phyloP scores from a whole-genome alignment of 345 rosid genomes.

The Noccaea bulbosa region DNA sequence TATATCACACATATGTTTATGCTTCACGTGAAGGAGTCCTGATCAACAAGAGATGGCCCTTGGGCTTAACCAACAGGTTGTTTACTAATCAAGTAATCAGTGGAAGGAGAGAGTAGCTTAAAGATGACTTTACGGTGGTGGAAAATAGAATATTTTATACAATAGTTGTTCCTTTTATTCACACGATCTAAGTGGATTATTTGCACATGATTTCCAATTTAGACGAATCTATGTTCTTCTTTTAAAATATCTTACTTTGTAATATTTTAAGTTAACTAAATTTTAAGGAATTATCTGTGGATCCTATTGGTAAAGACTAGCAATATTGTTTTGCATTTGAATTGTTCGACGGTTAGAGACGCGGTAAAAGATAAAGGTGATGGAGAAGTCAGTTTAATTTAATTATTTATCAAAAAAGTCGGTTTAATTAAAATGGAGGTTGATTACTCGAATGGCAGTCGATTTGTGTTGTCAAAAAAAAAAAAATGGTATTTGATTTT shows the following conservation, averaged over 20 bases:
- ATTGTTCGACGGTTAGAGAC: too few relatives aligned
- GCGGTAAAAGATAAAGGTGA: background rate
- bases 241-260: background rate
- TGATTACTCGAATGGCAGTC: too few relatives aligned
- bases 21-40: constrained; percentile 38
- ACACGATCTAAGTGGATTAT: constrained; percentile 28
- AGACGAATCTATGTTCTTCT: constrained; percentile 30
- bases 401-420: background rate
- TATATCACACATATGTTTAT: constrained; percentile 13
- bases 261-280: background rate
- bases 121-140: constrained; percentile 38
- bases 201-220: constrained; percentile 25
- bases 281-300: background rate
- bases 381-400: background rate
- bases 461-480: too few relatives aligned
- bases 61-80: constrained; percentile 32
- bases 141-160: constrained; percentile 33
- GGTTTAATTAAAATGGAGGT: background rate
- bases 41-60: constrained; percentile 41
- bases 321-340: background rate
- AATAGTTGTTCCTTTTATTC: constrained; percentile 22
- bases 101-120: constrained; percentile 29
- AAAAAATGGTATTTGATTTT: too few relatives aligned
- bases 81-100: constrained; percentile 9
- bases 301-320: background rate